Conservation (phyloP, 768 basidiomycete species). For the Cubamyces sp. region DNA sequence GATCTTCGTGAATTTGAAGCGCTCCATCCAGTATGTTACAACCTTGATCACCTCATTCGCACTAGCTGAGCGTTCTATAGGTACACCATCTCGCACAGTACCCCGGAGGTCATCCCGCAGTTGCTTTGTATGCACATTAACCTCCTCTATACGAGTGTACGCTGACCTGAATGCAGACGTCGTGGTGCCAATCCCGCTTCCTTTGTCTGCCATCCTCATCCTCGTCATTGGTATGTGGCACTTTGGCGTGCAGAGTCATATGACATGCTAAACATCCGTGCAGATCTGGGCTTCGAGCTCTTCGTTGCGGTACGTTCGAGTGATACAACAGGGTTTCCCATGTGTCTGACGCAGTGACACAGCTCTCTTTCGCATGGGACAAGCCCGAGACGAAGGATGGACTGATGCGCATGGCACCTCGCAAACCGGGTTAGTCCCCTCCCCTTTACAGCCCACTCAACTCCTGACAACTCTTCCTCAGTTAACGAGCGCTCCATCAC, state of each 20-base stretch:
- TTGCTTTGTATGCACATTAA: slow-evolving; percentile 55
- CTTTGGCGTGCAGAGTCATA: neutral
- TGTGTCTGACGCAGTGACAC: neutral
- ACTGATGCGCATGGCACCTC: slow-evolving; percentile 66
- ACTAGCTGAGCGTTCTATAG: slow-evolving; percentile 32
- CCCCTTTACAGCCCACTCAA: neutral
- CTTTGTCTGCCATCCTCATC: slow-evolving; percentile 69
- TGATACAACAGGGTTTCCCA: no score
- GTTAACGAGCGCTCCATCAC: slow-evolving; percentile 61
- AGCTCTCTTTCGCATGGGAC: slow-evolving; percentile 78
- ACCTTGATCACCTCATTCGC: neutral
- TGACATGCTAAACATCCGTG: neutral
- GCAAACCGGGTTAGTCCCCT: slow-evolving; percentile 58
- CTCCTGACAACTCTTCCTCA: slow-evolving; percentile 25
- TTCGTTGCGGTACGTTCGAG: slow-evolving; percentile 56
- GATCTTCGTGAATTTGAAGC: slow-evolving; percentile 72
- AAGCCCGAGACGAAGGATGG: slow-evolving; percentile 66
- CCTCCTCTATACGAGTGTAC: neutral
- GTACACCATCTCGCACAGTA: slow-evolving; percentile 68
- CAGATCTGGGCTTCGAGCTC: slow-evolving; percentile 75
- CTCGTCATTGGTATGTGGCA: slow-evolving; percentile 60
- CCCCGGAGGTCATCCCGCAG: slow-evolving; percentile 72
- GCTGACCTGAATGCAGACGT: slow-evolving; percentile 48
- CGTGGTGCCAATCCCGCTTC: slow-evolving; percentile 67
- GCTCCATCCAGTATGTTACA: slow-evolving; percentile 59